Conservation (phyloP, 2,329 filamentous ascomycete species). For the Ceratocystis cacaofunesta region DNA sequence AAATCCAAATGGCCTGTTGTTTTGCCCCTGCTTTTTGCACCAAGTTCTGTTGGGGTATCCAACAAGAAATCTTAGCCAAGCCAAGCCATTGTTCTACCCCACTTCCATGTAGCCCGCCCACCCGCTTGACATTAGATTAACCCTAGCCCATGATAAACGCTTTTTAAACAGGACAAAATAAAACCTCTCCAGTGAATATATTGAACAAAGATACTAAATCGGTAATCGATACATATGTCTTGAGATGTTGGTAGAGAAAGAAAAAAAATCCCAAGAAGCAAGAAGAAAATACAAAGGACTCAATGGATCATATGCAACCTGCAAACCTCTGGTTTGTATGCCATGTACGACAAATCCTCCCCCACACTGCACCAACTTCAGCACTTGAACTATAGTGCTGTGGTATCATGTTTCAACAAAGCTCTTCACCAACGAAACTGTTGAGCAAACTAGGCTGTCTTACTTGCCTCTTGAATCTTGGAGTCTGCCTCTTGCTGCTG, state of each 20-base stretch:
- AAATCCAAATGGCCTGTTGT: neutral
- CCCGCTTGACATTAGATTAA: neutral
- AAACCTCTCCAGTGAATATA: neutral
- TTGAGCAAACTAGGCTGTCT: slow-evolving; percentile 7
- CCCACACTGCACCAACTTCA: slow-evolving; percentile 6
- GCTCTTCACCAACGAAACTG: neutral
- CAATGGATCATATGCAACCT: slow-evolving; percentile 19
- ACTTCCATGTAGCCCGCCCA: neutral
- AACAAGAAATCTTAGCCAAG: neutral
- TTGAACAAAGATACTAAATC: slow-evolving; percentile 2
- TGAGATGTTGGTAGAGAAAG: neutral
- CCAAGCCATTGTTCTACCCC: neutral
- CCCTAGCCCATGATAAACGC: neutral
- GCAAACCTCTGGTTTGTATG: slow-evolving; percentile 20
- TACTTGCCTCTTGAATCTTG: slow-evolving; percentile 36
- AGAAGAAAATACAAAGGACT: slow-evolving; percentile 1
- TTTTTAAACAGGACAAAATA: neutral
- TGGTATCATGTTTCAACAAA: slow-evolving; percentile 12
- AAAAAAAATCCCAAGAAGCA: slow-evolving; percentile 5
- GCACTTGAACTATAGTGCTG: slow-evolving; percentile 12
- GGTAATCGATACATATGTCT: neutral
- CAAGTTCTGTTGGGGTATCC: neutral
- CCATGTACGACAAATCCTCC: neutral
- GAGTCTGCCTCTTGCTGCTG: slow-evolving; percentile 62
- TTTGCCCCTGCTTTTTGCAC: neutral